Conservation (phyloP, 202 grass and related monocot genomes). For the Musa balbisiana region DNA sequence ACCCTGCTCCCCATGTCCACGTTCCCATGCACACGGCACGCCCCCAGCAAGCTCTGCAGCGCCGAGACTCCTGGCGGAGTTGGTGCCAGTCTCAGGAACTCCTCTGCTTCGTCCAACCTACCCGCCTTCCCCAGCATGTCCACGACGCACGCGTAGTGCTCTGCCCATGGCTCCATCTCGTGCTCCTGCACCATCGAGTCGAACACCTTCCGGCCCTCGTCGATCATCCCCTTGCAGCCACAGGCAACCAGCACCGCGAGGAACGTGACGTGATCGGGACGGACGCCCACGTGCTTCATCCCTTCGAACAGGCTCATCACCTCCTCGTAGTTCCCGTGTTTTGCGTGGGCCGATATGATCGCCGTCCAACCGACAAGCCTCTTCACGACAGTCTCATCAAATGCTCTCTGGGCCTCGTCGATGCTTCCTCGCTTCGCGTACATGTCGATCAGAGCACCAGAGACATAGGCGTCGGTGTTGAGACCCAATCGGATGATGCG, state of each 20-base stretch:
- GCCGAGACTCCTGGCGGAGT: conserved; percentile 52
- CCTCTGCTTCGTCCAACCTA: conserved; percentile 60
- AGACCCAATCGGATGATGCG: conserved; percentile 44
- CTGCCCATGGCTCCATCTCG: conserved; percentile 47
- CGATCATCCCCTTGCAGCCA: conserved; percentile 49
- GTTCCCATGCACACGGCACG: conserved; percentile 62
- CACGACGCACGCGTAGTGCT: conserved; percentile 77
- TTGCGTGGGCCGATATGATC: conserved; percentile 66
- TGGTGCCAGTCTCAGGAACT: conserved; percentile 40
- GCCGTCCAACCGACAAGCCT: conserved; percentile 59
- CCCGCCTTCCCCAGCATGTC: conserved; percentile 71
- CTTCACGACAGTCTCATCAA: conserved; percentile 26
- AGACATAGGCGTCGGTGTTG: conserved; percentile 41
- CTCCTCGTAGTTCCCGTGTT: conserved; percentile 43
- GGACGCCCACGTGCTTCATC: conserved; percentile 41
- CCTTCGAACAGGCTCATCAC: conserved; percentile 51
- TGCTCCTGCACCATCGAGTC: conserved; percentile 41
- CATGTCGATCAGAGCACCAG: conserved; percentile 77
- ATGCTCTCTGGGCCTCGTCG: conserved; percentile 49
- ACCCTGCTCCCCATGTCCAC: conserved; percentile 42
- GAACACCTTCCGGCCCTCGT: conserved; percentile 39
- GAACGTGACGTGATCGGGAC: conserved; percentile 53
- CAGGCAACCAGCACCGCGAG: conserved; percentile 71
- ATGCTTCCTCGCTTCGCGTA: conserved; percentile 73
- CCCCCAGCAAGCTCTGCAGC: conserved; percentile 66